Base-by-base conservation (phyloP, 495 filamentous ascomycete genomes). In the Xylaria castorea region DNA sequence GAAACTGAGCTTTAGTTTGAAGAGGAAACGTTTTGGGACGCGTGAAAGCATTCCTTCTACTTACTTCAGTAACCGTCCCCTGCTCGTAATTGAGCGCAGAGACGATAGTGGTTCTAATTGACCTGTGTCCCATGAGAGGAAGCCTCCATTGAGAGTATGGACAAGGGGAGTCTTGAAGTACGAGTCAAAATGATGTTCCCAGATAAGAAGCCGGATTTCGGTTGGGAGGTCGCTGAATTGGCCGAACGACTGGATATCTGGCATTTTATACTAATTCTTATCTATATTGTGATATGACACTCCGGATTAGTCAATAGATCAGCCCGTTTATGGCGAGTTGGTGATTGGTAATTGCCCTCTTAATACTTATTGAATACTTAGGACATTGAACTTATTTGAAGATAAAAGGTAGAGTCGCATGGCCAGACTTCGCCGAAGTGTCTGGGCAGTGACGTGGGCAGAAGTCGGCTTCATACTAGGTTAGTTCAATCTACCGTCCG, bases 1-100 rank as follows among this genome's bases (percentile, higher is more conserved):
- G 3, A 32, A 36, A 20, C 32, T 32, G 7, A 42, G 58, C 30
- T 32, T 30, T 34, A 5, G 27, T 12, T 18, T n/a, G 42, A 46
- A 20, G 11, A 51, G 32, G 25, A 40, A 12, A 5, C n/a, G 8
- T 27, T 12, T 51, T 38, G 18, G 14, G 30, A n/a, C 16, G 57
- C 32, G 27, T 30, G 25, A 32, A 32, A 30, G 2, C 50, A 14
- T 57, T 32, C 53, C 53, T 53, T 32, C 27, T 36, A 65, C 69
- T 71, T 53, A 71, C 69, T 71, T 65, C 25, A 53, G 22, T n/a
- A 71, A 8, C 44, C 69, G 69, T 25, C 69, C 60, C 25, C 61
- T 53, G 25, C 18, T 53, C 6, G 18, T 71, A 34, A 62, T 57
- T 8, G 50, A 40, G 8, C 60, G 69, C 32, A 71, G 30, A 38